A percentile compares a stretch with the other conserved stretches of the same genome.
Evolutionary conservation across 2,329 filamentous ascomycete species (phyloP).

Genomic region (Paecilomyces niveus): DNA sequence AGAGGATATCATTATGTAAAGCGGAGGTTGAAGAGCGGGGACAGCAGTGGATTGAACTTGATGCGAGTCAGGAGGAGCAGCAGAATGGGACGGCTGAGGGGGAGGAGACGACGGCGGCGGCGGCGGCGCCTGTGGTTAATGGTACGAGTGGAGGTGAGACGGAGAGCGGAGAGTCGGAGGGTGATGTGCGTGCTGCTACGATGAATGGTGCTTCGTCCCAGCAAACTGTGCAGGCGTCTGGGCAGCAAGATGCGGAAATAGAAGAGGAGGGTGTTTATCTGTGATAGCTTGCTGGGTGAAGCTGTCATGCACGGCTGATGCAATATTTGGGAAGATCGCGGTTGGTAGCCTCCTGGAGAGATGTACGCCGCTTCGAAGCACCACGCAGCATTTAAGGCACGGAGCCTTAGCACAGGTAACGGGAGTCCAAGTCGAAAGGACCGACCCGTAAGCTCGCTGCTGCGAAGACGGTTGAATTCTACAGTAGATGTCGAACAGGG

Average conservation of each 20-base stretch:
- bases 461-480: not conserved
- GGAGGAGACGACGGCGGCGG: not conserved
- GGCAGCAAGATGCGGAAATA: slow-evolving; percentile 12
- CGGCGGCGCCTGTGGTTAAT: slow-evolving; percentile 11
- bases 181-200: not conserved
- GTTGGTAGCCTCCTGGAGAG: not conserved
- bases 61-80: slow-evolving; percentile 22
- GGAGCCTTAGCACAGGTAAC: not conserved
- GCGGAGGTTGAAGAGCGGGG: slow-evolving; percentile 48
- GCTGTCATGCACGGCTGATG: not conserved
- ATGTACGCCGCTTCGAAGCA: not conserved
- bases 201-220: not conserved
- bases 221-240: not conserved
- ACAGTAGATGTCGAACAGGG: not conserved
- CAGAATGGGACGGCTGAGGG: slow-evolving; percentile 14
- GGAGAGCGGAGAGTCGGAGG: not conserved
- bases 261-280: slow-evolving; percentile 38
- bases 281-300: slow-evolving; percentile 15
- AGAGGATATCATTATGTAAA: slow-evolving; percentile 47
- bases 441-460: not conserved
- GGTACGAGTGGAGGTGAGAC: slow-evolving; percentile 6
- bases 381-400: not conserved
- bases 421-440: not conserved
- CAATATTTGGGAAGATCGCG: not conserved
- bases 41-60: slow-evolving; percentile 41